Conservation (phyloP, 495 filamentous ascomycete genomes). For the Glonium stellatum region DNA sequence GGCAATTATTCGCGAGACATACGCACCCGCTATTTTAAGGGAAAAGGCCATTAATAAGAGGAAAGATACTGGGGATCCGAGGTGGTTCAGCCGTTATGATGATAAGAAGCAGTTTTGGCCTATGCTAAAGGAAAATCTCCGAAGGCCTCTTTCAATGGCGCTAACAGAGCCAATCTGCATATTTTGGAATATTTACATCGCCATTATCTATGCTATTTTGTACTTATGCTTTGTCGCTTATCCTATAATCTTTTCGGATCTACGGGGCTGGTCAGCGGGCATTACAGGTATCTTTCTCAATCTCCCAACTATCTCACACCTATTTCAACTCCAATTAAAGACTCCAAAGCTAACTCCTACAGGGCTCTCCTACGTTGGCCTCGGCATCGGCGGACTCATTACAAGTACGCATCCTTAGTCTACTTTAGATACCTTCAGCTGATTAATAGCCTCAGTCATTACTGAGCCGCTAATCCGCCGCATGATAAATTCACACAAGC, state of each 20-base stretch:
- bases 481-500: slow-evolving; percentile 61
- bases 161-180: slow-evolving; percentile 78
- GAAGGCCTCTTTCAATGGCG: slow-evolving; percentile 68
- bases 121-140: slow-evolving; percentile 62
- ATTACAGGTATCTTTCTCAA: too few species aligned
- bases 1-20: slow-evolving; percentile 59
- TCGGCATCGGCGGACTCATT: slow-evolving; percentile 67
- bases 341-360: too few species aligned
- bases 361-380: slow-evolving; percentile 74
- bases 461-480: slow-evolving; percentile 64
- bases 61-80: slow-evolving; percentile 65
- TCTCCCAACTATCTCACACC: too few species aligned
- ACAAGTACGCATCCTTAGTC: too few species aligned
- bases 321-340: too few species aligned
- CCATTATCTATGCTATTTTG: slow-evolving; percentile 57
- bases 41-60: slow-evolving; percentile 59
- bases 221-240: slow-evolving; percentile 84
- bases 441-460: too few species aligned
- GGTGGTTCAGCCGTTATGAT: slow-evolving; percentile 75
- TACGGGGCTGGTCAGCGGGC: slow-evolving; percentile 68
- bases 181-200: slow-evolving; percentile 73
- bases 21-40: slow-evolving; percentile 65
- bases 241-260: slow-evolving; percentile 68
- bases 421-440: too few species aligned
- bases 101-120: slow-evolving; percentile 48